These are phyloP conservation scores for Apophysomyces ossiformis DNA, from an alignment of 371 early-diverging fungal species.

Conservation along the genomic window DNA sequence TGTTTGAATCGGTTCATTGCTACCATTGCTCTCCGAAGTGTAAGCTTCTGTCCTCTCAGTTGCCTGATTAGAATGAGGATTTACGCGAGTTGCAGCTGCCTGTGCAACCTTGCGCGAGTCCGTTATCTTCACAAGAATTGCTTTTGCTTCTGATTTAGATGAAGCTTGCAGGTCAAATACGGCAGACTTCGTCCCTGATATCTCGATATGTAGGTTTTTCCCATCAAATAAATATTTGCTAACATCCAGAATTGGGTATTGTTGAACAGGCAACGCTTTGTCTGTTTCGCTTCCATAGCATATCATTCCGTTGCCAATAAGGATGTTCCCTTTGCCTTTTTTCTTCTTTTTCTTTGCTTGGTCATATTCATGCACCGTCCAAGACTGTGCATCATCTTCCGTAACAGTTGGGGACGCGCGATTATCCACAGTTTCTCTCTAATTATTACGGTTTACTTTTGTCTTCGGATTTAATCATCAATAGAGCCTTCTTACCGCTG, in stretches of 20 bases:
- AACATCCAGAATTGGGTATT: slow-evolving; percentile 63
- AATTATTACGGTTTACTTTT: not conserved
- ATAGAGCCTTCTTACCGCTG: slow-evolving; percentile 6
- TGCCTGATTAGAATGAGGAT: not conserved
- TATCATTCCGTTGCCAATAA: slow-evolving; percentile 65
- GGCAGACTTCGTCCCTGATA: slow-evolving; percentile 52
- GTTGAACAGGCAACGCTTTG: slow-evolving; percentile 66
- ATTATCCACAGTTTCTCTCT: not conserved
- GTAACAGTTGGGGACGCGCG: not conserved
- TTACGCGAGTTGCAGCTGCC: slow-evolving; percentile 20
- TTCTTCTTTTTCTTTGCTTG: slow-evolving; percentile 66
- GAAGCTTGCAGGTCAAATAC: slow-evolving; percentile 67
- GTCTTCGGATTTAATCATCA: not conserved
- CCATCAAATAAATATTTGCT: slow-evolving; percentile 58
- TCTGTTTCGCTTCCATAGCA: slow-evolving; percentile 73
- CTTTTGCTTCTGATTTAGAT: slow-evolving; percentile 68
- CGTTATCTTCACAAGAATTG: slow-evolving; percentile 61
- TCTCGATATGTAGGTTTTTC: slow-evolving; percentile 61
- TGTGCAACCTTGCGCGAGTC: slow-evolving; percentile 27
- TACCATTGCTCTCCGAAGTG: not conserved
- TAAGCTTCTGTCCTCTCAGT: not conserved
- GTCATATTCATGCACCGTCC: slow-evolving; percentile 53
- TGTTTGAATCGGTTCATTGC: not conserved
- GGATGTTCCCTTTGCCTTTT: slow-evolving; percentile 68
- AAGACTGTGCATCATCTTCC: slow-evolving; percentile 41